Conservation (phyloP, 2,329 filamentous ascomycete species). For the Trichoderma sp. region DNA sequence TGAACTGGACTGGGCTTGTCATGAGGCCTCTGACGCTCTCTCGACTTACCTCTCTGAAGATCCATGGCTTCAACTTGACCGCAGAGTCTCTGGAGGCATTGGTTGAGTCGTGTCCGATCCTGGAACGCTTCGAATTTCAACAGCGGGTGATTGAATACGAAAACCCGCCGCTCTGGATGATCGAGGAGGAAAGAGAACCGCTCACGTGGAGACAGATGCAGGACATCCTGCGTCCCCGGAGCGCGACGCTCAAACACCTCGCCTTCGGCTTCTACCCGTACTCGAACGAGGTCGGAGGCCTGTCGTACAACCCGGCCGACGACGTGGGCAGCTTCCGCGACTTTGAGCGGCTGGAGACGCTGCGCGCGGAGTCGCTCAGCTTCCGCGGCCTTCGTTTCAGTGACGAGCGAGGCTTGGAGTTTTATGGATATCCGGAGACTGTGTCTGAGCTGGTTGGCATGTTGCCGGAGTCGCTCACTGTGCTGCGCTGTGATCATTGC, state of each 20-base stretch:
- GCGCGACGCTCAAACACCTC: no score
- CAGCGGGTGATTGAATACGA: no score
- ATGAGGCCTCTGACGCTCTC: neutral
- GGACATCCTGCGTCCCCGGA: neutral
- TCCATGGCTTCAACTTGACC: neutral
- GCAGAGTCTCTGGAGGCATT: neutral
- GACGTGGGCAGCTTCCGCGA: neutral
- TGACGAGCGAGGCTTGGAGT: no score
- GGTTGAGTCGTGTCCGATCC: neutral
- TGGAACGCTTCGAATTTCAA: neutral
- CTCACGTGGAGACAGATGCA: neutral
- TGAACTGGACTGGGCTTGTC: no score
- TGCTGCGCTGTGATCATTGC: neutral
- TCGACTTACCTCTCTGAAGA: neutral
- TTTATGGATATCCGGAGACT: neutral
- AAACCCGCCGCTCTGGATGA: no score
- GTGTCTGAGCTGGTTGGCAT: neutral
- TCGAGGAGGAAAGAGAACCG: no score
- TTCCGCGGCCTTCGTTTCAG: no score
- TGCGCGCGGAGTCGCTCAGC: neutral
- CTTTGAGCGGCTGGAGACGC: neutral
- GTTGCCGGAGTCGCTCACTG: neutral
- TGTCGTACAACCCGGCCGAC: no score
- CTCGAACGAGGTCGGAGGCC: no score
- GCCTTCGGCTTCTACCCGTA: no score